Evolutionary conservation across 1,284 basidiomycete genomes (phyloP), one percentile per base, ranked within the genome.

Genomic region (Puccinia novopanici): DNA sequence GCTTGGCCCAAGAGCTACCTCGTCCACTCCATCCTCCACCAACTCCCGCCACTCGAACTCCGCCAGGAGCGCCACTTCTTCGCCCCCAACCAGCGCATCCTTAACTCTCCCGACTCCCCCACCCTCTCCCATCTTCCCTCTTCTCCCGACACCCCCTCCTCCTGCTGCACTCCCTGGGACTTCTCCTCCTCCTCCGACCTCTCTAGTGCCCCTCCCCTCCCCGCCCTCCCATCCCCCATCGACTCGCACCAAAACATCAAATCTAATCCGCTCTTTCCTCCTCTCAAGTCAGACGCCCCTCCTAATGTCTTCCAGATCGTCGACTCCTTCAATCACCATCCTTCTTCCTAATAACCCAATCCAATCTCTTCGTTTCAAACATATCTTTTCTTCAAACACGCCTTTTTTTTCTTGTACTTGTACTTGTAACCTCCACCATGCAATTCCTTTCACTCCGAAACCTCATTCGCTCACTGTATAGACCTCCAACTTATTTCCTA

Each of bases 1-100:
- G 89, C 92, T 22, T 93, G 92, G 86, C 91, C 90, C 85, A 91
- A 91, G 83, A 88, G 88, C 1, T 91, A 91, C 86, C 89, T 95
- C 42, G 90, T 94, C 54, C 88, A 88, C 76, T 88, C 91, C 8
- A 91, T 95, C 82, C 86, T 95, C n/a, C 65, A 72, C 17, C 84
- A 83, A 22, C 79, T 85, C 3, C 84, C 85, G 5, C 84, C 84
- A 0, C 68, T 85, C 2, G 82, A 84, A 57, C 75, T 81, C 22
- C 81, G 85, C 1, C 65, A 81, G 22, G 81, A 81, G 55, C 59
- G 77, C 24, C 45, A 22, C n/a, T 50, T 70, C 45, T 50, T 70
- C 67, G 61, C 61, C 17, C 61, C 45, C 27, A 48, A 68, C 45
- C 24, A n/a, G 3, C 27, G 42, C 4, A 27, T 22, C 67, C 30